Evolutionary conservation across 768 basidiomycete species (phyloP), one percentile per base, ranked within the genome.

Genomic region (Lentinula aciculospora): DNA sequence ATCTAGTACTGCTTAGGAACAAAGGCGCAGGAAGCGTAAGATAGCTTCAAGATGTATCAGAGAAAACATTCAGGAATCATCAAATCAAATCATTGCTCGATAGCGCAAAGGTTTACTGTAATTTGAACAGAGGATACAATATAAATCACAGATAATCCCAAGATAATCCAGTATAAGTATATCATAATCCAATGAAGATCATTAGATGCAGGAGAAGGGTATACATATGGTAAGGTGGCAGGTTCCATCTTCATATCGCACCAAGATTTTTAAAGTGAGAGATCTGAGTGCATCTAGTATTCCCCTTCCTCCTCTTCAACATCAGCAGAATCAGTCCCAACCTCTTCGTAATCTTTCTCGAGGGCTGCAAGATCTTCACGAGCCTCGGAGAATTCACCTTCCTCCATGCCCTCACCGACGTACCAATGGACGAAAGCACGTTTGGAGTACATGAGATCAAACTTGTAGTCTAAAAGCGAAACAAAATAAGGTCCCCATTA

Each of bases 331-430:
- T 76, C 75, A 28, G 74, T 76, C 53, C 85, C 82, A 63, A 87
- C 93, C 70, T 97, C 92, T 71, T 93, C 92, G 66, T 94, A 94
- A 64, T 94, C 93, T 73, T 94, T 97, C 81, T 98, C 96, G 56
- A 99, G 85, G n/a, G 96, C 96, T n/a, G 96, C 97, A 58, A 99
- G 87, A 71, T 99, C 96, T 76, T 99, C 97, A 60, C 96, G 89
- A 19, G 96, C 96, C 78, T 98, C 96, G 19, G 93, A 95, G 78
- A 98, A 98, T 77, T 99, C 96, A 71, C 96, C 96, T 69, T 88
- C 85, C 70, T 88, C 84, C 85, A 88, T 89, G 68, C 86, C 85
- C 71, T 88, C 85, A 60, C 86, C 84, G 59, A 87, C 86, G 70
- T 90, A 83, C 82, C 81, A 79, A 69, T 81, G 77, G 8, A 79